Evolutionary conservation across 768 basidiomycete genomes (phyloP), one percentile per base, ranked within the genome.

Genomic region (Porphyrellus cyaneotinctus): DNA sequence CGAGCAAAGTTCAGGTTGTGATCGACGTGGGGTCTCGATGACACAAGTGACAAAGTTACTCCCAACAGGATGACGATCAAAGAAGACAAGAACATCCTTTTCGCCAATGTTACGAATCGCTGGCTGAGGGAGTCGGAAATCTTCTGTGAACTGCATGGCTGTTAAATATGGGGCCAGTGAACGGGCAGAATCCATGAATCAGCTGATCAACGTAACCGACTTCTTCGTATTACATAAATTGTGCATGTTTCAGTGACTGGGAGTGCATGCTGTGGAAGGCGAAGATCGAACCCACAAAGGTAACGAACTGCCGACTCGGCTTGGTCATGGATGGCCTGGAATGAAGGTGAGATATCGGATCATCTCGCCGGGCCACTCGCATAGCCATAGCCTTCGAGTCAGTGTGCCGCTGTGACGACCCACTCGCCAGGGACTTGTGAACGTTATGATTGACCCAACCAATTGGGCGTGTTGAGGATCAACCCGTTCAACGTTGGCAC

Each of bases 1-100:
- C 55, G 57, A 28, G 55, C 42, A 38, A 66, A 57, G 44, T 50
- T 11, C 43, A 61, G 53, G 14, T 56, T 55, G 11, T 51, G 56
- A 57, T 52, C 46, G 22, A 46, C 31, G 11, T 24, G 47, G 9
- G 43, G 24, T 32, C 47, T 41, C 39, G 49, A 45, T 18, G 46
- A 65, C n/a, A 50, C 61, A 3, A 54, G 31, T 13, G 54, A 45
- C 44, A 54, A 36, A 23, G 53, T 52, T 28, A 32, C 42, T 17
- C 49, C 49, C 14, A 66, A 32, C 13, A 66, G 44, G 20, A 52
- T 42, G 9, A 52, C 26, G 15, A 61, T 20, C 23, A 58, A 20
- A 31, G 32, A 52, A 48, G 37, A 47, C 47, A 58, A 22, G 41
- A 50, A 5, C 54, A 65, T 62, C 39, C 24, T 30, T 26, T 33